A percentile compares a stretch with the other conserved stretches of the same genome.
Conservation (phyloP, 129 eudicot species). For the Silybum marianum region DNA sequence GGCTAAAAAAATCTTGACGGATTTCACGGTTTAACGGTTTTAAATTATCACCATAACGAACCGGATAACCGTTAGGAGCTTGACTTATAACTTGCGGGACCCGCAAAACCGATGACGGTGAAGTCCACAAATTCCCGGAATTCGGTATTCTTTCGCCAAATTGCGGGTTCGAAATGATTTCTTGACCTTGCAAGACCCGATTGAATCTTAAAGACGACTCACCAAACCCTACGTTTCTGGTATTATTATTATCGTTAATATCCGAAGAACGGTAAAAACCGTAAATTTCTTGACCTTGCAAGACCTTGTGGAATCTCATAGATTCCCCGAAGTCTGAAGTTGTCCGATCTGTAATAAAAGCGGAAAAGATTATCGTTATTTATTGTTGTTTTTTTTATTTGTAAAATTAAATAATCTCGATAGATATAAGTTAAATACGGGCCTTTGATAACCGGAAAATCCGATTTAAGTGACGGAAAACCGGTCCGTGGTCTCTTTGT, state of each 20-base stretch:
- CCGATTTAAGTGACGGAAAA: slow-evolving; percentile 48
- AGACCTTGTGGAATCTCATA: slow-evolving; percentile 85
- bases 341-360: slow-evolving; percentile 50
- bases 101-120: slow-evolving; percentile 60
- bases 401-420: neutral
- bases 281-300: slow-evolving; percentile 99
- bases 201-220: slow-evolving; percentile 61
- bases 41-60: slow-evolving; percentile 16
- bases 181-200: slow-evolving; percentile 99
- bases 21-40: slow-evolving; percentile 8
- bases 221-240: slow-evolving; percentile 40
- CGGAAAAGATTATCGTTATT: neutral
- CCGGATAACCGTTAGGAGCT: slow-evolving; percentile 30
- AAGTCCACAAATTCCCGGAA: slow-evolving; percentile 53
- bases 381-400: neutral
- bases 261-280: slow-evolving; percentile 50
- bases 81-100: slow-evolving; percentile 49
- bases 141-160: slow-evolving; percentile 40
- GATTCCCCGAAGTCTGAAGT: slow-evolving; percentile 75
- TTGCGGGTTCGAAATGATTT: slow-evolving; percentile 50
- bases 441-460: slow-evolving; percentile 60
- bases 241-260: slow-evolving; percentile 16
- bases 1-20: slow-evolving; percentile 18
- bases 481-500: slow-evolving; percentile 65
- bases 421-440: neutral